Evolutionary conservation across 2,329 filamentous ascomycete genomes (phyloP).

Genomic region (Penicillium rolfsii): DNA sequence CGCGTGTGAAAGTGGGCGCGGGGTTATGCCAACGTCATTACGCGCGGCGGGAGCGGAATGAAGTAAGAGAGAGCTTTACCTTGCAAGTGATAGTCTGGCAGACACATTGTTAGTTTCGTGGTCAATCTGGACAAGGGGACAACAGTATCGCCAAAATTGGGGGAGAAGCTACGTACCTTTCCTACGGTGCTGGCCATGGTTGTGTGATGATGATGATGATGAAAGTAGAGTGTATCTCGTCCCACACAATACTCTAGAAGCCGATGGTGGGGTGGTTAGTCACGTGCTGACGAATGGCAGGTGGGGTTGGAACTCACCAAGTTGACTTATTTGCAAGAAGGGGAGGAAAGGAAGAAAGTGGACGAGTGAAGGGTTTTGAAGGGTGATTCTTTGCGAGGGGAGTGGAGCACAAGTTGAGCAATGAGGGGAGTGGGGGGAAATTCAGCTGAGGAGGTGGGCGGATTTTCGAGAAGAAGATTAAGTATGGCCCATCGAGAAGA

Average conservation of each 20-base stretch:
- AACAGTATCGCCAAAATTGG: background rate
- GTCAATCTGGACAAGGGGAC: background rate
- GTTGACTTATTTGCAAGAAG: constrained; percentile 22
- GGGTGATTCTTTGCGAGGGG: constrained; percentile 1
- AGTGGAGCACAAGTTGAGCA: background rate
- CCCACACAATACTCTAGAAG: constrained; percentile 1
- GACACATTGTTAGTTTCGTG: constrained; percentile 19
- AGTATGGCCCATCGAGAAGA: constrained; percentile 11
- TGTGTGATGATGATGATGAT: background rate
- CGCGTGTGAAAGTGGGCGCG: background rate
- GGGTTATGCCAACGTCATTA: constrained; percentile 22
- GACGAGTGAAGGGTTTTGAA: constrained; percentile 23
- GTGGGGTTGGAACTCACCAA: constrained; percentile 19
- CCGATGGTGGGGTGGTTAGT: background rate
- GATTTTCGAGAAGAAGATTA: constrained; percentile 1
- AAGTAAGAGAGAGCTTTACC: constrained; percentile 41
- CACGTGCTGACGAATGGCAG: background rate
- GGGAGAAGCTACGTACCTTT: constrained; percentile 48
- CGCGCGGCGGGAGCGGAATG: constrained; percentile 10
- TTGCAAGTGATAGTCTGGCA: constrained; percentile 88
- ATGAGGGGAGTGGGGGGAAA: constrained; percentile 13
- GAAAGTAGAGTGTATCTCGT: background rate
- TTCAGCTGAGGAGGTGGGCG: constrained; percentile 3
- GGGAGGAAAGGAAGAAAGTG: constrained; percentile 17
- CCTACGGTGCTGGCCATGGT: constrained; percentile 61